Base-by-base conservation (phyloP, 148 eudicot genomes). In the Nepenthes mirabilis region DNA sequence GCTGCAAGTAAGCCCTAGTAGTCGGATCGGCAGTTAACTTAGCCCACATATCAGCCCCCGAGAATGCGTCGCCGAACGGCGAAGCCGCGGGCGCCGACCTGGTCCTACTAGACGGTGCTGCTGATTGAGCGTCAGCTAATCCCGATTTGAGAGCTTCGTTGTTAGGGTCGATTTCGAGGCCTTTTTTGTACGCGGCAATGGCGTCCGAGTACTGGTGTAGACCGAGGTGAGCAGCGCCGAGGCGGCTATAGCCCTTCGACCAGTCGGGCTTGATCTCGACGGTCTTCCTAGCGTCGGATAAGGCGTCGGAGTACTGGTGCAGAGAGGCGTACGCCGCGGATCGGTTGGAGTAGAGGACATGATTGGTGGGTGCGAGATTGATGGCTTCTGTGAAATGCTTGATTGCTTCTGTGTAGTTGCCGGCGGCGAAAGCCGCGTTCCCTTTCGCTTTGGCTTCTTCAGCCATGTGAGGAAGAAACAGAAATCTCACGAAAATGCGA, bases 361-460 rank as follows among this genome's bases (percentile, higher is more conserved):
- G 99, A 81, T 93, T 84, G 34, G 74, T 45, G 13, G 97, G 95
- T 34, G 95, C 37, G 2, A 89, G 78, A 11, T 58, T 45, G 62
- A 93, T 93, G 0, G 99, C 99, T 3, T 76, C 83, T 13, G 95
- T 67, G 72, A 86, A 93, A 83, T 86, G 87, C 37, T 67, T 63
- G 33, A 93, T 77, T n/a, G 99, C 99, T 6, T 72, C 89, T 56
- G 67, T 6, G 72, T 58, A 89, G 73, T 86, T 74, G 13, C 88
- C 96, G 57, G 89, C 66, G 51, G 96, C 49, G 72, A 93, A 88
- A 49, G 99, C 95, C 0, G 95, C 85, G 82, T 93, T 93, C 61
- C 99, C 99, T 67, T 80, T 86, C 58, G 96, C 89, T 67, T 93
- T 93, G 2, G 96, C 91, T 77, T 82, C 95, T 57, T 86, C 96